These are phyloP conservation scores for Cinnamomum chago DNA, from an alignment of 164 flowering plant genomes.

Conservation along the genomic window DNA sequence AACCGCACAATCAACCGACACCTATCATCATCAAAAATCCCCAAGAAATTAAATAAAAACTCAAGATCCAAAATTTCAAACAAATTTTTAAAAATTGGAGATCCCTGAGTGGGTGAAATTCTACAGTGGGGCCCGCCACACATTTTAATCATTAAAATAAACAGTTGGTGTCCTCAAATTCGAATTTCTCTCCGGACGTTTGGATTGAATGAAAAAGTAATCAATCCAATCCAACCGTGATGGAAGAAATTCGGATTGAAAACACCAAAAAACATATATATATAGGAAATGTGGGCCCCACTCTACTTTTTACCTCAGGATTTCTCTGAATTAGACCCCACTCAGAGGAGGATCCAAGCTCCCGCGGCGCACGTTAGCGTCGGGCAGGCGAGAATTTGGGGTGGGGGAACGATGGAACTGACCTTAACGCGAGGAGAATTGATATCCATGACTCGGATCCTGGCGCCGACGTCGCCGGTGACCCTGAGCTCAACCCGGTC, in stretches of 20 bases:
- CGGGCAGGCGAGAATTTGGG: background rate
- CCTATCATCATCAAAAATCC: conserved; percentile 35
- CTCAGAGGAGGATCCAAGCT: background rate
- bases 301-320: too few relatives aligned
- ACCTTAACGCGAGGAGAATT: conserved; percentile 91
- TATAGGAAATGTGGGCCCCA: too few relatives aligned
- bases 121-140: background rate
- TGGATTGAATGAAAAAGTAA: too few relatives aligned
- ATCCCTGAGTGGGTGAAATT: too few relatives aligned
- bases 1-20: conserved; percentile 80
- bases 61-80: background rate
- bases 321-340: background rate
- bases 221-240: too few relatives aligned
- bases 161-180: too few relatives aligned
- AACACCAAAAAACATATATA: too few relatives aligned
- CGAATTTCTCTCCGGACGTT: too few relatives aligned
- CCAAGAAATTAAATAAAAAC: background rate
- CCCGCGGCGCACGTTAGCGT: conserved; percentile 15
- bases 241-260: too few relatives aligned
- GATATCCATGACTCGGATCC: conserved; percentile 73
- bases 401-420: background rate
- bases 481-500: conserved; percentile 87
- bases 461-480: conserved; percentile 83
- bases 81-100: too few relatives aligned
- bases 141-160: too few relatives aligned